Evolutionary conservation across 148 eudicot species (phyloP), one percentile per base, ranked within the genome.

Genomic region (Limonium bicolor): DNA sequence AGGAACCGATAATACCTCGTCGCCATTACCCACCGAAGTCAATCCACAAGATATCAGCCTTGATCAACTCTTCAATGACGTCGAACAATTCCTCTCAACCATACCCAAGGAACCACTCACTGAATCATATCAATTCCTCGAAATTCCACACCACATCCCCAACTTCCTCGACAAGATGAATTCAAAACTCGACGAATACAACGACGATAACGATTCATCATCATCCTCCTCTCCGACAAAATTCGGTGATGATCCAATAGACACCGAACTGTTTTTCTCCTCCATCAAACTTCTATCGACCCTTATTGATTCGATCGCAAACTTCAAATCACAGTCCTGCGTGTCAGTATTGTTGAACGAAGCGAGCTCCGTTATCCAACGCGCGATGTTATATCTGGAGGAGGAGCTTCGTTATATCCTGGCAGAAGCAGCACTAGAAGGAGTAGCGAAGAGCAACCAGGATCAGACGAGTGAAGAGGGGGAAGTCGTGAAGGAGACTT

Each of bases 391-490:
- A n/a, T 11, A 23, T 31, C 30, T 43, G 8, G 48, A 43, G 30
- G 48, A 43, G 10, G 48, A 43, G 20, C 25, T 43, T 17, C 48
- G 31, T 31, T 14, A 17, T 12, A 28, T 43, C 28, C 48, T 43
- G 19, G 7, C 2, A 43, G 16, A 43, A n/a, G 48, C 19, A 43
- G 27, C n/a, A 7, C 14, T 43, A 18, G 20, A 6, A 21, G 30
- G 8, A 43, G 8, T 24, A 43, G 30, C 11, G 19, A 41, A 17
- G 7, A 41, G 5, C 4, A 42, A 22, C 10, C 28, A 5, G 29
- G 26, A n/a, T 13, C 47, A 11, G 16, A 42, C 30, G 3, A 24
- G 8, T 20, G 27, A 43, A 6, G 10, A 42, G 9, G 8, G 26
- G 23, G 14, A 41, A 20, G 26, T 20, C 21, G 43, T 6, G 0